Evolutionary conservation across 805 yeast genomes (phyloP).

Genomic region (Debaryomyces hansenii): DNA sequence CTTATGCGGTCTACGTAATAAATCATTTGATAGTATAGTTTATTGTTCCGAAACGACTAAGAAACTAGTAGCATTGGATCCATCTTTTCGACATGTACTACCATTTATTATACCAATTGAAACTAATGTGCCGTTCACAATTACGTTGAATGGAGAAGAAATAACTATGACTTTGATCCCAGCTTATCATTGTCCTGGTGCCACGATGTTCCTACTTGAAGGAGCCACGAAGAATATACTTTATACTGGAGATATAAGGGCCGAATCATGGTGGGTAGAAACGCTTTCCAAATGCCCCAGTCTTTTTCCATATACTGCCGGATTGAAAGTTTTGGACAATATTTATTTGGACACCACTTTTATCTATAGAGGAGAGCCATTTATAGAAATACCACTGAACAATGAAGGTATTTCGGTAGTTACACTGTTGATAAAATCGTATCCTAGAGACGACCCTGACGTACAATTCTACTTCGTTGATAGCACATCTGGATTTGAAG

Average conservation of each 20-base stretch:
- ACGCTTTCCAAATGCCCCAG: constrained; percentile 32
- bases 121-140: constrained; percentile 18
- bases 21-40: constrained; percentile 39
- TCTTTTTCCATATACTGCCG: constrained; percentile 42
- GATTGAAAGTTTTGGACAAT: constrained; percentile 35
- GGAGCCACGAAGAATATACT: constrained; percentile 34
- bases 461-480: constrained; percentile 43
- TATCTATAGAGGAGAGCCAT: constrained; percentile 50
- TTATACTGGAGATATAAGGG: constrained; percentile 58
- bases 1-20: constrained; percentile 44
- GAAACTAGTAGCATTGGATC: constrained; percentile 18
- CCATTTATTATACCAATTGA: constrained; percentile 18
- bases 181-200: constrained; percentile 62
- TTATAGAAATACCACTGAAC: constrained; percentile 43
- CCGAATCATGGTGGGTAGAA: constrained; percentile 53
- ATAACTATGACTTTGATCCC: constrained; percentile 44
- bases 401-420: constrained; percentile 38
- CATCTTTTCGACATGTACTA: constrained; percentile 15
- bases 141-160: constrained; percentile 11
- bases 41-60: constrained; percentile 45
- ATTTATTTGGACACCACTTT: constrained; percentile 59
- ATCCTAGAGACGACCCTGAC: constrained; percentile 41
- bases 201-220: constrained; percentile 53
- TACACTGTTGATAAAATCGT: constrained; percentile 32
- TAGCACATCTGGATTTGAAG: constrained; percentile 51